A percentile compares a stretch with the other conserved stretches of the same genome.
Evolutionary conservation across 2,329 filamentous ascomycete genomes (phyloP).

Genomic region (Paraphoma sp.): DNA sequence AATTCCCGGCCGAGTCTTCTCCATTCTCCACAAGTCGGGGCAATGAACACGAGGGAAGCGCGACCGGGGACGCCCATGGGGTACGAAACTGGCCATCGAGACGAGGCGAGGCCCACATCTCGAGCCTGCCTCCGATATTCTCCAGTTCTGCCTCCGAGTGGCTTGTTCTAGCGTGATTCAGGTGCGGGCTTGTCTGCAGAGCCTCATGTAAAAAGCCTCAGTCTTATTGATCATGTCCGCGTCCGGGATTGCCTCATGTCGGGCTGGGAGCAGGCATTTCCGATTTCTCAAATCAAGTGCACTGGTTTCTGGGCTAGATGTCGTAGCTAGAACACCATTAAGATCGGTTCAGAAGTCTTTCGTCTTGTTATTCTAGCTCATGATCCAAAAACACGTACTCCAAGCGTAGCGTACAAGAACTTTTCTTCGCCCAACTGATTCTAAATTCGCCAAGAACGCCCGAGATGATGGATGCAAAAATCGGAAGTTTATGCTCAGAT

Average conservation of each 20-base stretch:
- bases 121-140: not conserved
- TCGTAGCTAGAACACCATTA: not conserved
- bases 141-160: not conserved
- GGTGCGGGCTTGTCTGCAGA: not conserved
- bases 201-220: not conserved
- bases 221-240: not conserved
- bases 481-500: not conserved
- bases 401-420: not conserved
- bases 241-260: not conserved
- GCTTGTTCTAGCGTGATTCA: not conserved
- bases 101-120: not conserved
- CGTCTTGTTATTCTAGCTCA: not conserved
- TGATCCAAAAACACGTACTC: not conserved
- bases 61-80: not conserved
- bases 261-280: not conserved
- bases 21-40: not conserved
- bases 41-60: too few species aligned
- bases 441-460: not conserved
- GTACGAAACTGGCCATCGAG: not conserved
- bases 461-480: not conserved
- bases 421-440: not conserved
- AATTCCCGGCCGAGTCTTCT: not conserved
- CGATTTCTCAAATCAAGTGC: not conserved
- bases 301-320: not conserved
- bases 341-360: too few species aligned